phyloP scores from a whole-genome alignment of 2,329 filamentous ascomycete species.

The Zasmidium angulare region DNA sequence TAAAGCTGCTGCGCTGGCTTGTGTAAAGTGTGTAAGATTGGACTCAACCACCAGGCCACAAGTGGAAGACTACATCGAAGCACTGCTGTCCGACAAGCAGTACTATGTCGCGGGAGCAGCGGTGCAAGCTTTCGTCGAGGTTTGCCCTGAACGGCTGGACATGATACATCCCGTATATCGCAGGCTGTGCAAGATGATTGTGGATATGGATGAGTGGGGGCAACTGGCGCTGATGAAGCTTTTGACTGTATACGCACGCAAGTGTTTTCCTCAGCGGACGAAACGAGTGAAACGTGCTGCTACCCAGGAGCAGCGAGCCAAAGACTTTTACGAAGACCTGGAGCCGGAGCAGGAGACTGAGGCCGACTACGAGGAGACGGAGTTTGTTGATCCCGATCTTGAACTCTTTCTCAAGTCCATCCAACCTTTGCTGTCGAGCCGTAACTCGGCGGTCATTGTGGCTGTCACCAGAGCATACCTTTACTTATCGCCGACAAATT shows the following conservation, averaged over 20 bases:
- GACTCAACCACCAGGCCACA: conserved; percentile 84
- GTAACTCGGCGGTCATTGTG: conserved; percentile 89
- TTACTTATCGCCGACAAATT: conserved; percentile 76
- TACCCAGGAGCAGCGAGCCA: conserved; percentile 41
- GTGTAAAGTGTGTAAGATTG: conserved; percentile 91
- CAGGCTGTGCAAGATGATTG: conserved; percentile 79
- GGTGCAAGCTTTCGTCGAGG: conserved; percentile 81
- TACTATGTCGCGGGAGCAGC: conserved; percentile 97
- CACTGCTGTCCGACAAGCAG: conserved; percentile 82
- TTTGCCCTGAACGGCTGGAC: conserved; percentile 85
- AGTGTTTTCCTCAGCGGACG: conserved; percentile 76
- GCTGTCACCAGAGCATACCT: conserved; percentile 83
- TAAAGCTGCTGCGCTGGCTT: conserved; percentile 87
- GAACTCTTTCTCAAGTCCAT: conserved; percentile 76
- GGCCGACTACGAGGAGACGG: conserved; percentile 56
- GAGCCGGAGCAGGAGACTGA: conserved; percentile 48
- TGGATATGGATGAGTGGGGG: conserved; percentile 99
- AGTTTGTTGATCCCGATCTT: conserved; percentile 75
- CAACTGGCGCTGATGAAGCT: conserved; percentile 80
- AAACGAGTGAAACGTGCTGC: conserved; percentile 55
- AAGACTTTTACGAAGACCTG: conserved; percentile 76
- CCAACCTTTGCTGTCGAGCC: conserved; percentile 81
- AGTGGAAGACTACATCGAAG: conserved; percentile 76
- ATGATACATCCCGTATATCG: conserved; percentile 90
- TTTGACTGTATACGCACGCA: conserved; percentile 80